These are phyloP conservation scores for Euclidium syriacum DNA, from an alignment of 345 rosid species.

Conservation along the genomic window DNA sequence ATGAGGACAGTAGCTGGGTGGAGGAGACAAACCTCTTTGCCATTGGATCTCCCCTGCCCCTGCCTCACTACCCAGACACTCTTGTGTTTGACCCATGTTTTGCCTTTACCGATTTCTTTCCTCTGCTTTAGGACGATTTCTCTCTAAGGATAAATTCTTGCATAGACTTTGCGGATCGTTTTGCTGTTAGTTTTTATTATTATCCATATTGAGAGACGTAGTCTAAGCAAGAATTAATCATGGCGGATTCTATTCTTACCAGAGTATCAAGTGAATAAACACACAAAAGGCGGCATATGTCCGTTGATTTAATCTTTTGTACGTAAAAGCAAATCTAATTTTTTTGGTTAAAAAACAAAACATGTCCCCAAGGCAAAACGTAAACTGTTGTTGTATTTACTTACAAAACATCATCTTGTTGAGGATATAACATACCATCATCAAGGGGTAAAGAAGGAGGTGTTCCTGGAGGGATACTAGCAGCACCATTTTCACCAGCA, in stretches of 20 bases:
- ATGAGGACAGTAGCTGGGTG: constrained; percentile 27
- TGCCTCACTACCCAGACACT: constrained; percentile 24
- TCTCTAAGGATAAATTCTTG: constrained; percentile 23
- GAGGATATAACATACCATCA: constrained; percentile 46
- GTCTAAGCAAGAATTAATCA: constrained; percentile 32
- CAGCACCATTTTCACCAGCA: constrained; percentile 93
- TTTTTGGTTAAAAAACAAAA: constrained; percentile 10
- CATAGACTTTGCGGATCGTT: constrained; percentile 17
- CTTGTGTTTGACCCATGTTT: constrained; percentile 34
- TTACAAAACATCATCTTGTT: constrained; percentile 66
- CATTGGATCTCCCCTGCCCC: constrained; percentile 35
- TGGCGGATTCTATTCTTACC: neutral
- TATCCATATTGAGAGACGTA: neutral
- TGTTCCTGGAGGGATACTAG: constrained; percentile 89
- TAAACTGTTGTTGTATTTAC: constrained; percentile 16
- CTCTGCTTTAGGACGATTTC: constrained; percentile 33
- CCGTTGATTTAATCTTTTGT: constrained; percentile 9
- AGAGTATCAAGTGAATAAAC: neutral
- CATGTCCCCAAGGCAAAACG: constrained; percentile 9
- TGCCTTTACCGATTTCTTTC: constrained; percentile 44
- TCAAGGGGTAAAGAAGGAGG: constrained; percentile 81
- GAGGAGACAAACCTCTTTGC: constrained; percentile 35
- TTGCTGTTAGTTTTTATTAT: neutral
- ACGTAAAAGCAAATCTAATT: constrained; percentile 13
- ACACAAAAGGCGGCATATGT: neutral